Percentiles rank a stretch among this genome's conserved stretches.
These are phyloP conservation scores for Metarhizium brunneum DNA, from an alignment of 2,329 filamentous ascomycete species.

Conservation along the genomic window DNA sequence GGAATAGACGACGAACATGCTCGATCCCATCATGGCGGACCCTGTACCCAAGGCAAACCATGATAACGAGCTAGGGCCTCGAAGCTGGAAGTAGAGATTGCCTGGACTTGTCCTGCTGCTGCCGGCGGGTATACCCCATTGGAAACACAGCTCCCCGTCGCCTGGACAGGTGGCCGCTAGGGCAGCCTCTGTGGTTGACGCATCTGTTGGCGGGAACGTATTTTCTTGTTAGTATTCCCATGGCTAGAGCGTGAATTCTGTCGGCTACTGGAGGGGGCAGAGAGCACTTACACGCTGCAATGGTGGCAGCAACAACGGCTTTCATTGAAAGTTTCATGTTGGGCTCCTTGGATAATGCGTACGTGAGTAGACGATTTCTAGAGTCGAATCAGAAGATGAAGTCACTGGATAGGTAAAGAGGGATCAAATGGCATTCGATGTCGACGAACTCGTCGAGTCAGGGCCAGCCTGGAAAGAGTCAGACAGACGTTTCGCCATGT, in stretches of 20 bases:
- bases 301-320: slow-evolving; percentile 1
- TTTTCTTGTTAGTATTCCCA: not conserved
- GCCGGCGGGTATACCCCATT: not conserved
- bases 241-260: not conserved
- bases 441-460: not conserved
- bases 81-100: slow-evolving; percentile 52
- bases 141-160: not conserved
- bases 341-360: not conserved
- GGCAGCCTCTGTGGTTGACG: not conserved
- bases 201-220: not conserved
- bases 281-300: slow-evolving; percentile 10
- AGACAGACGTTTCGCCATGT: not conserved
- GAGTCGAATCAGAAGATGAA: too few species aligned
- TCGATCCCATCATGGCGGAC: slow-evolving; percentile 40
- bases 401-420: too few species aligned
- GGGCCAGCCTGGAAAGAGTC: not conserved
- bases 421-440: too few species aligned
- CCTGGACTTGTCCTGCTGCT: not conserved
- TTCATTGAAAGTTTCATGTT: slow-evolving; percentile 7
- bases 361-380: not conserved
- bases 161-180: not conserved
- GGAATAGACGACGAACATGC: slow-evolving; percentile 55
- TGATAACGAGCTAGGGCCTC: slow-evolving; percentile 37
- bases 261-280: not conserved
- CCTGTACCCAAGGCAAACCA: slow-evolving; percentile 55